Evolutionary conservation across 495 filamentous ascomycete genomes (phyloP).

Genomic region (Elaphomyces granulatus): DNA sequence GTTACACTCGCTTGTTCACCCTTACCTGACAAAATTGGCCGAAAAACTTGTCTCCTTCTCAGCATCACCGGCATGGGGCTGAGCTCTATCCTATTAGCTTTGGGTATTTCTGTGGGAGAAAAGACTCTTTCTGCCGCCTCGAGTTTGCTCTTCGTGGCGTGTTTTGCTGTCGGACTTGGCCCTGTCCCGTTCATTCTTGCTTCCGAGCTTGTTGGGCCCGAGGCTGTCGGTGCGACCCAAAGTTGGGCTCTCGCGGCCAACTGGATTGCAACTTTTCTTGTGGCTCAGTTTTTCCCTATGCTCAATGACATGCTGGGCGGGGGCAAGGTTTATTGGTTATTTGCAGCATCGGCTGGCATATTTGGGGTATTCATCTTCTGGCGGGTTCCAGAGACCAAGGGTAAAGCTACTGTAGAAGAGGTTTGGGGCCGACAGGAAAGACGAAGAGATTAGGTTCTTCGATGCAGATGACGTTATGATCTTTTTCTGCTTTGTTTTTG

Average conservation of each 20-base stretch:
- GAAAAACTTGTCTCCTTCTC: constrained; percentile 65
- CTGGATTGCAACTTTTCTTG: constrained; percentile 81
- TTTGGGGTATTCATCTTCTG: constrained; percentile 51
- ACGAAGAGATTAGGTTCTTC: constrained; percentile 19
- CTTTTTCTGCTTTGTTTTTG: too few relatives aligned
- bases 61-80: constrained; percentile 74
- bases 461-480: too few relatives aligned
- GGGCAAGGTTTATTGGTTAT: constrained; percentile 79
- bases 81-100: constrained; percentile 55
- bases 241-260: constrained; percentile 72
- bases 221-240: constrained; percentile 82
- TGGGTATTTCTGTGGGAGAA: constrained; percentile 55
- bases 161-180: constrained; percentile 82
- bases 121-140: constrained; percentile 65
- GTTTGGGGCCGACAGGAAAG: constrained; percentile 58
- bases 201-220: constrained; percentile 72
- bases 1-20: constrained; percentile 69
- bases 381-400: constrained; percentile 72
- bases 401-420: constrained; percentile 66
- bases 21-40: constrained; percentile 71
- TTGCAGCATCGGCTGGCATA: constrained; percentile 54
- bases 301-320: constrained; percentile 60
- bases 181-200: constrained; percentile 91
- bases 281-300: constrained; percentile 87
- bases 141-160: constrained; percentile 70